phyloP scores from a whole-genome alignment of 345 rosid species.

The Salix suchowensis region DNA sequence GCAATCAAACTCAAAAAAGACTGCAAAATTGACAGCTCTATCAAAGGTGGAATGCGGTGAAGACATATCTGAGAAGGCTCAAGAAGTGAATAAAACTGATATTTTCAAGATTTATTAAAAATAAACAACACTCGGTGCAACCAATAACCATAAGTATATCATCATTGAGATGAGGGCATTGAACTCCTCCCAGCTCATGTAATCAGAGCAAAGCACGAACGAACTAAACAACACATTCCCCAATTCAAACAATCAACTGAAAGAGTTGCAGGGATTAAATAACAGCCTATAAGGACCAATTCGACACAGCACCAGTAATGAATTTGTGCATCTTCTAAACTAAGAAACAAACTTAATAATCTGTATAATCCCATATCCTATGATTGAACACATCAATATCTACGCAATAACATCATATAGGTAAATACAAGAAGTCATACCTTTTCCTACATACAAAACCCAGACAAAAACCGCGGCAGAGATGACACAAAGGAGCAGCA shows the following conservation, averaged over 20 bases:
- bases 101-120: neutral
- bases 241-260: neutral
- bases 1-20: neutral
- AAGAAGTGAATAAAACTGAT: neutral
- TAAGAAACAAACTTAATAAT: neutral
- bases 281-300: neutral
- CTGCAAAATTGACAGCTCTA: neutral
- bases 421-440: slow-evolving; percentile 30
- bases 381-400: neutral
- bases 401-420: neutral
- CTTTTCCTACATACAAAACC: slow-evolving; percentile 86
- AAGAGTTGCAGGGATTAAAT: neutral
- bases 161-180: neutral
- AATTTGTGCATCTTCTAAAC: neutral
- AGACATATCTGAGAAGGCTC: neutral
- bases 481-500: slow-evolving; percentile 74
- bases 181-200: neutral
- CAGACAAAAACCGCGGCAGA: slow-evolving; percentile 81
- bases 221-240: neutral
- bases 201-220: neutral
- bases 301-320: neutral
- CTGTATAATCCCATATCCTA: neutral
- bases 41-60: neutral
- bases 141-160: neutral
- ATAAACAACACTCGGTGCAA: neutral